phyloP scores from a whole-genome alignment of 176 grass and related monocot species.

The Ensete ventricosum region DNA sequence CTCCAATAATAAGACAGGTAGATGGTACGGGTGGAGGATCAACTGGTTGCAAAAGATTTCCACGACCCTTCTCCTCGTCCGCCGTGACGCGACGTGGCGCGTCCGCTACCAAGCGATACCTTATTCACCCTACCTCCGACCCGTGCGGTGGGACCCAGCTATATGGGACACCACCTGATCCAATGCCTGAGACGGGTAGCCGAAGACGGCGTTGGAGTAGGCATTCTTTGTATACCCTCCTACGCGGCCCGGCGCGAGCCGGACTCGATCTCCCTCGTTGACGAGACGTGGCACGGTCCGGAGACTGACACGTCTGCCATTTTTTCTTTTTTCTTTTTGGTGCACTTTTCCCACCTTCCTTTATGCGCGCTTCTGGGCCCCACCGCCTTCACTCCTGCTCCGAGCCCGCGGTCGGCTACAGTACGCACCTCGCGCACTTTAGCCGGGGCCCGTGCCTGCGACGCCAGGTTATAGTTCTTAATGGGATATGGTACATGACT shows the following conservation, averaged over 20 bases:
- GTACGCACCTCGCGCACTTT: neutral
- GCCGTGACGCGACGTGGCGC: neutral
- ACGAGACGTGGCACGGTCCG: neutral
- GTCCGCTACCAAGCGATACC: neutral
- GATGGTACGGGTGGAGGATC: accelerated
- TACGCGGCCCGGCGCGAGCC: neutral
- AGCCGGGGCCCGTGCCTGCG: neutral
- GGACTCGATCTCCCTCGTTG: neutral
- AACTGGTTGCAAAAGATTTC: too few relatives aligned
- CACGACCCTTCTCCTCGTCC: too few relatives aligned
- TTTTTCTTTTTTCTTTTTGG: neutral
- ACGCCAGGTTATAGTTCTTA: neutral
- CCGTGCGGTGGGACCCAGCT: neutral
- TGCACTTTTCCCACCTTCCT: neutral
- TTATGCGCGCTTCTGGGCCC: neutral
- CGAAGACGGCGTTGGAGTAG: neutral
- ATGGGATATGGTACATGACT: neutral
- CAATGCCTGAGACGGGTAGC: neutral
- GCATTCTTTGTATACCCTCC: neutral
- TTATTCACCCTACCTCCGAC: too few relatives aligned
- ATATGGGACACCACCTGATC: neutral
- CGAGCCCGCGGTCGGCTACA: neutral
- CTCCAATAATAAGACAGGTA: too few relatives aligned
- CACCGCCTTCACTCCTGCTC: neutral
- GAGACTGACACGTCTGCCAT: neutral